Conservation (phyloP, 2,329 filamentous ascomycete genomes). For the Zasmidium cellare region DNA sequence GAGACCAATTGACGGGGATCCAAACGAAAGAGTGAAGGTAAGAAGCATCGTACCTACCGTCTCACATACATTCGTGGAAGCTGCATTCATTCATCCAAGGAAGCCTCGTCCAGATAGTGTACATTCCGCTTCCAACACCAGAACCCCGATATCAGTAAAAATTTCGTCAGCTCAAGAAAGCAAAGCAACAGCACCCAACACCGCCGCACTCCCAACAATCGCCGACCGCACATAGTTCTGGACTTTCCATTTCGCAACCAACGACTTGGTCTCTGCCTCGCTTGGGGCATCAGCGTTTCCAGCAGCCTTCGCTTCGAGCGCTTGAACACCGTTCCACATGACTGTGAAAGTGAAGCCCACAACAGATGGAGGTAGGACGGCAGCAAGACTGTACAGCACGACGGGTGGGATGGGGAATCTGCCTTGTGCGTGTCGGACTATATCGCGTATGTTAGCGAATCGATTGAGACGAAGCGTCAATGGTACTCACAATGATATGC, state of each 20-base stretch:
- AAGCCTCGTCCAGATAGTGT: too few relatives aligned
- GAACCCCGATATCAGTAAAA: too few relatives aligned
- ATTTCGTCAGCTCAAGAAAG: slow-evolving; percentile 7
- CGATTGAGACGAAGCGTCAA: not conserved
- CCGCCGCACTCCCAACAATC: slow-evolving; percentile 18
- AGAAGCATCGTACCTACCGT: too few relatives aligned
- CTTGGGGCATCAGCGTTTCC: slow-evolving; percentile 11
- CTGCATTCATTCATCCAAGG: too few relatives aligned
- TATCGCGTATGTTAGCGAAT: not conserved
- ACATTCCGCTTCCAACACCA: too few relatives aligned
- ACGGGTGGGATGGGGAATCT: slow-evolving; percentile 16
- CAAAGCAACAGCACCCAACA: slow-evolving; percentile 19
- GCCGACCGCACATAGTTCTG: slow-evolving; percentile 24
- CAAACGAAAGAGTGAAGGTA: too few relatives aligned
- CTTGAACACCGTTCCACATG: slow-evolving; percentile 24
- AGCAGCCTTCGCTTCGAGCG: slow-evolving; percentile 21
- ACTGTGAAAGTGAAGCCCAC: slow-evolving; percentile 28
- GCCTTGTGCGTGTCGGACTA: slow-evolving; percentile 12
- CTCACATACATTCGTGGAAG: too few relatives aligned
- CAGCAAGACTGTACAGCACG: slow-evolving; percentile 25
- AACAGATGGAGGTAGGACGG: slow-evolving; percentile 22
- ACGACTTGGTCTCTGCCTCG: slow-evolving; percentile 23
- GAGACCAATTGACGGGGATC: too few relatives aligned
- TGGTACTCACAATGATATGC: slow-evolving; percentile 20
- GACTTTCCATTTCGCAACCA: slow-evolving; percentile 26